Base-by-base conservation (phyloP, 2,329 filamentous ascomycete genomes). In the Teratosphaeria pseudoeucalypti region DNA sequence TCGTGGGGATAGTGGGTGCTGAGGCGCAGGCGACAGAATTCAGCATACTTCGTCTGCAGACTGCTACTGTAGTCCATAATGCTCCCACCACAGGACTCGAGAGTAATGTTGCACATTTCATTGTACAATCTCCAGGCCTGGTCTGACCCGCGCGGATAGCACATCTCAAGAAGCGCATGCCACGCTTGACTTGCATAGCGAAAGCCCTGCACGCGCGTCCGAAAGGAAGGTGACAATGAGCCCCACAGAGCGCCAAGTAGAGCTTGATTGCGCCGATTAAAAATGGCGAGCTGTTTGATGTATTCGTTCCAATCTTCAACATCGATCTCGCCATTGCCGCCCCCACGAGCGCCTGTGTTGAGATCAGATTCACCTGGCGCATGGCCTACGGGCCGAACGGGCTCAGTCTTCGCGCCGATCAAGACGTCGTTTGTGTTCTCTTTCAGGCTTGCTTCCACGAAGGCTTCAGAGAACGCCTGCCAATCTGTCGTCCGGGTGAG, bases 291-390 rank as follows among this genome's bases (percentile, higher is more conserved):
- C 55, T 70, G 68, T 55, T 70, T 69, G 64, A 72, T 63, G 61
- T 71, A 70, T 52, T 72, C 70, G 57, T 72, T 72, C 66, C 68
- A 68, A 9, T 65, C 63, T 56, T 70, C 68, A 23, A 70, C 59
- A 19, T 64, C 64, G 23, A 63, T 59, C 29, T 69, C 62, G 53
- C 16, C 53, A n/a, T 32, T 37, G 7, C 27, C 34, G 34, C 53
- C 53, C 12, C 53, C 53, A 12, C 53, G 53, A 9, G 27, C 27
- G n/a, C 53, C 53, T 32, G 53, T 34, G 27, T 34, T 54, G 16
- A 54, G 34, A 37, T 32, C 27, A 16, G 26, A 10, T 9, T 59
- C 55, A 14, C 61, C 63, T 3, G 52, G 55, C 23, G 55, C 61
- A 5, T 55, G 58, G 6, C 53, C 49, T 6, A 60, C 19, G 6